A percentile compares a stretch with the other conserved stretches of the same genome.
Evolutionary conservation across 2,329 filamentous ascomycete genomes (phyloP).

Genomic region (Sarocladium strictum): DNA sequence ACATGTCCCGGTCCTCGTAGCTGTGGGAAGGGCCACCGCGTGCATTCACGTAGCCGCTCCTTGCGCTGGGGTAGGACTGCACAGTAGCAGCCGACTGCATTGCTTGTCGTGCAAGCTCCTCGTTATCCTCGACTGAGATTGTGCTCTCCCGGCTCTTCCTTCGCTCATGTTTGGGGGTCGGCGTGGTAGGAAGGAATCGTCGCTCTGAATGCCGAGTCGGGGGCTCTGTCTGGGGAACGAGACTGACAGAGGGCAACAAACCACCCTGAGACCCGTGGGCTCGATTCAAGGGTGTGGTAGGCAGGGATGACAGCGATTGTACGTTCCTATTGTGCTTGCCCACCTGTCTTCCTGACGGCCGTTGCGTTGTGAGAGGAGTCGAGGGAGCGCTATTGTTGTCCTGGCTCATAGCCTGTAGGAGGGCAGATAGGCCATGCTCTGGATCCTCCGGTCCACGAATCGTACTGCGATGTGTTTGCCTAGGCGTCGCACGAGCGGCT

Average conservation of each 20-base stretch:
- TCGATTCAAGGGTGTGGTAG: conserved; percentile 61
- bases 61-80: conserved; percentile 21
- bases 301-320: conserved; percentile 80
- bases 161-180: conserved; percentile 35
- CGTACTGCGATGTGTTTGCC: conserved; percentile 42
- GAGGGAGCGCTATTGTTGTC: conserved; percentile 62
- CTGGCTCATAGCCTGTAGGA: conserved; percentile 75
- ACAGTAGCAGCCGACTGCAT: conserved; percentile 47
- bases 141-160: conserved; percentile 78
- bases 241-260: conserved; percentile 56
- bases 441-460: conserved; percentile 40
- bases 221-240: conserved; percentile 56
- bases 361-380: conserved; percentile 52
- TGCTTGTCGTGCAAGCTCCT: conserved; percentile 49
- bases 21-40: conserved; percentile 15
- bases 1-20: conserved; percentile 44
- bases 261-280: conserved; percentile 36
- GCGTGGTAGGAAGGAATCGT: conserved; percentile 36
- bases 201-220: conserved; percentile 35
- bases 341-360: conserved; percentile 39
- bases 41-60: conserved; percentile 23
- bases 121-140: conserved; percentile 66
- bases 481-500: conserved; percentile 36
- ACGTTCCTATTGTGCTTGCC: conserved; percentile 66
- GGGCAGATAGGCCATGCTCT: conserved; percentile 65